Evolutionary conservation across 164 flowering plant genomes (phyloP), one percentile per base, ranked within the genome.

Genomic region (Tetracentron sinense): DNA sequence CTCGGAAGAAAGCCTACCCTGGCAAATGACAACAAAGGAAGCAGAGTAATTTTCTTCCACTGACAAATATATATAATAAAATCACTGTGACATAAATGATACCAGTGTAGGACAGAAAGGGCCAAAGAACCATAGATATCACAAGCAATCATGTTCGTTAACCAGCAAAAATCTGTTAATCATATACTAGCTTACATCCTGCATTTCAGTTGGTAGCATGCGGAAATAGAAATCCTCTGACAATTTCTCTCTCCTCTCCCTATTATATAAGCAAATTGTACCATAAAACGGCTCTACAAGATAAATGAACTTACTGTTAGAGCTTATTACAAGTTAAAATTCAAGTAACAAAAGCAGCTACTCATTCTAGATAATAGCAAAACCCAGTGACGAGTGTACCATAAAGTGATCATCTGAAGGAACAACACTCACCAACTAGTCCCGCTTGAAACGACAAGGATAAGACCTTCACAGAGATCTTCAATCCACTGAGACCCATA

Each of bases 201-300:
- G 85, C 75, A 77, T 63, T 70, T 89, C 99, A 48, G 86, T 62
- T 23, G 97, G 93, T 57, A 77, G 68, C 30, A 81, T 67, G 20
- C 69, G 82, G 66, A 94, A 94, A 70, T 79, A 71, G 80, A 89
- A 94, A 77, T 94, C 97, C 71, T 94, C 99, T 25, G 99, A 94
- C 72, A 91, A 72, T 56, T 89, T 91, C 72, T 94, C 99, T 69
- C 92, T 81, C 73, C 92, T 87, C 78, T 91, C 99, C 79, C 83
- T 77, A 80, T 91, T 89, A 66, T 91, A 91, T 60, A 91, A 78
- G 82, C 93, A 89, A 68, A 94, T 85, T 49, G 97, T 91, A 44
- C 99, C 99, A 83, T 81, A 79, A 72, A 94, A 94, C 28, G 99
- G 97, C 79, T 94, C 99, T 94, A 62, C 84, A 81, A 72, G 52